Evolutionary conservation across 208 protist genomes (phyloP).

Genomic region (Trypanosoma scelopori): DNA sequence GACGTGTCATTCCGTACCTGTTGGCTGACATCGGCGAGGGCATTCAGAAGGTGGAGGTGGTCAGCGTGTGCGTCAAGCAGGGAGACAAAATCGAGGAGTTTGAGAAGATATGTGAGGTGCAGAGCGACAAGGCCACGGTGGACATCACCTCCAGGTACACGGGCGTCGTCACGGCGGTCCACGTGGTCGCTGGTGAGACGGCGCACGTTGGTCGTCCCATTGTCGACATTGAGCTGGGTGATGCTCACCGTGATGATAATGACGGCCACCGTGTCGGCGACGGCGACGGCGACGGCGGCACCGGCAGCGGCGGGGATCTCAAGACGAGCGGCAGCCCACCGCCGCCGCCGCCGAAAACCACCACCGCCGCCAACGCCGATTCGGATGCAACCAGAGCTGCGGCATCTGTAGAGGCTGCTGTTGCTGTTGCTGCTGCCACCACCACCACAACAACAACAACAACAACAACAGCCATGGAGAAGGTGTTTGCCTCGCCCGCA

Average conservation of each 20-base stretch:
- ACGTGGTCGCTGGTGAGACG: slow-evolving; percentile 79
- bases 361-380: too few relatives aligned
- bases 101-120: slow-evolving; percentile 93
- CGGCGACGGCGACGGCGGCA: too few relatives aligned
- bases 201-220: slow-evolving; percentile 86
- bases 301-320: too few relatives aligned
- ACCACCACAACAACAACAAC: too few relatives aligned
- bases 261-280: background rate
- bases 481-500: slow-evolving; percentile 90
- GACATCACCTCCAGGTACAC: slow-evolving; percentile 93
- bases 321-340: background rate
- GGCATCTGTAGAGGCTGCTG: background rate
- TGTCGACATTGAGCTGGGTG: slow-evolving; percentile 83
- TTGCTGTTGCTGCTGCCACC: too few relatives aligned
- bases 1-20: slow-evolving; percentile 60
- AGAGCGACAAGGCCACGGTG: slow-evolving; percentile 94
- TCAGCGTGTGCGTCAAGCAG: slow-evolving; percentile 89
- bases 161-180: slow-evolving; percentile 85
- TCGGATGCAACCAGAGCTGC: too few relatives aligned
- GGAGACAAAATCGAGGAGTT: slow-evolving; percentile 93
- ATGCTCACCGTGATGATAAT: slow-evolving; percentile 2
- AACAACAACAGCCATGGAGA: too few relatives aligned
- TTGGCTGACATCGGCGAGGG: slow-evolving; percentile 97
- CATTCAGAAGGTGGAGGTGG: slow-evolving; percentile 94
- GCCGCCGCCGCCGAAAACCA: background rate